A percentile compares a stretch with the other conserved stretches of the same genome.
These are phyloP conservation scores for Candida yuanshanica DNA, from an alignment of 805 yeast species.

Conservation along the genomic window DNA sequence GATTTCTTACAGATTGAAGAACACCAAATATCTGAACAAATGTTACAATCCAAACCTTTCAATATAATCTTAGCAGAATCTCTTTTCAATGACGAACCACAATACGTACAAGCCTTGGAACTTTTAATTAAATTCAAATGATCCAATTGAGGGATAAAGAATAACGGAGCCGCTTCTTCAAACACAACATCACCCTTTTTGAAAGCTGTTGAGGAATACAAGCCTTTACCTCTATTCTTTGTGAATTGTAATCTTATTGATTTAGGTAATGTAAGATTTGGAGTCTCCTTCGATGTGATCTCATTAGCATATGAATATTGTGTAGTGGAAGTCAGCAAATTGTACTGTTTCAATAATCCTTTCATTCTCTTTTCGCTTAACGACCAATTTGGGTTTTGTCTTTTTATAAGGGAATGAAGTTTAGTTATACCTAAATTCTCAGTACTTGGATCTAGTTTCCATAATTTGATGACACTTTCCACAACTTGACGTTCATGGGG, in stretches of 20 bases:
- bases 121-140: constrained; percentile 49
- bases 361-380: constrained; percentile 54
- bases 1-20: constrained; percentile 50
- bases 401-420: constrained; percentile 45
- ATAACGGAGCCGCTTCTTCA: constrained; percentile 54
- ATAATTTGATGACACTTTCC: constrained; percentile 52
- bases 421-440: constrained; percentile 53
- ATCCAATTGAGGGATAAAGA: constrained; percentile 63
- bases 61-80: constrained; percentile 17
- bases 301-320: constrained; percentile 46
- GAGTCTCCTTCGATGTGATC: constrained; percentile 47
- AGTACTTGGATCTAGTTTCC: constrained; percentile 62
- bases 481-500: constrained; percentile 25
- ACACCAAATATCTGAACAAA: constrained; percentile 70
- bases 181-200: constrained; percentile 49
- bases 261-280: constrained; percentile 45
- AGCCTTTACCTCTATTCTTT: constrained; percentile 52
- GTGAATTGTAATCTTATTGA: constrained; percentile 44
- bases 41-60: constrained; percentile 57
- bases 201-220: constrained; percentile 46
- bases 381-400: constrained; percentile 55
- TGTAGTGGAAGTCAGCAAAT: constrained; percentile 40
- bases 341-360: constrained; percentile 47
- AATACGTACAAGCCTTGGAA: constrained; percentile 68
- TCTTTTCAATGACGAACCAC: constrained; percentile 42